Percentiles rank a stretch among this genome's conserved stretches.
These are phyloP conservation scores for Geranomyces variabilis DNA, from an alignment of 192 early-diverging fungal species.

Conservation along the genomic window DNA sequence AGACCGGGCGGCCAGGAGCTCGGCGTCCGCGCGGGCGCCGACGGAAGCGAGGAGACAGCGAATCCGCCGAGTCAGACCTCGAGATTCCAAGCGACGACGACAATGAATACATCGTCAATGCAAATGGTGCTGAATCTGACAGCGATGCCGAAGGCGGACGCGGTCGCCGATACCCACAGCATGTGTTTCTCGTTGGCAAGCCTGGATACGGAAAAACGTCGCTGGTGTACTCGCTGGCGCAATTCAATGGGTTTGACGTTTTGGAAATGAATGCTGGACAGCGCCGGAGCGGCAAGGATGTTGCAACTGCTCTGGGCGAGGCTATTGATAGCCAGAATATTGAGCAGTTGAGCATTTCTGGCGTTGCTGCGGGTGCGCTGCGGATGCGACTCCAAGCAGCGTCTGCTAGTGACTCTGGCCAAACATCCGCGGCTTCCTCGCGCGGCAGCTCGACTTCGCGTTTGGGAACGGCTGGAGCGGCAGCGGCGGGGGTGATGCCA, in stretches of 20 bases:
- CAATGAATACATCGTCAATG: not conserved
- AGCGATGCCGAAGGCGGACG: not conserved
- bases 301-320: slow-evolving; percentile 65
- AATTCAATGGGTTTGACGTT: slow-evolving; percentile 73
- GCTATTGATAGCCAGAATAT: slow-evolving; percentile 79
- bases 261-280: slow-evolving; percentile 74
- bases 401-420: not conserved
- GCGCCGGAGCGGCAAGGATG: slow-evolving; percentile 72
- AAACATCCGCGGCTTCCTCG: not conserved
- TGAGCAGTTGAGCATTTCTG: slow-evolving; percentile 7
- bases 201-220: slow-evolving; percentile 75
- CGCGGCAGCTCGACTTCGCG: not conserved
- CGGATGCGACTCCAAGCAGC: not conserved
- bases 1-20: not conserved
- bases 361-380: not conserved
- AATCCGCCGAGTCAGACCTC: not conserved
- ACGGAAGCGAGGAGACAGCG: not conserved
- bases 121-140: not conserved
- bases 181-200: slow-evolving; percentile 66
- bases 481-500: not conserved
- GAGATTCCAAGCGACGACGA: not conserved
- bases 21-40: not conserved
- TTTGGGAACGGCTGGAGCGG: not conserved
- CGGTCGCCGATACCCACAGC: not conserved
- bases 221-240: slow-evolving; percentile 71